phyloP scores from a whole-genome alignment of 2,329 filamentous ascomycete genomes.

The Cordyceps cateniannulata region DNA sequence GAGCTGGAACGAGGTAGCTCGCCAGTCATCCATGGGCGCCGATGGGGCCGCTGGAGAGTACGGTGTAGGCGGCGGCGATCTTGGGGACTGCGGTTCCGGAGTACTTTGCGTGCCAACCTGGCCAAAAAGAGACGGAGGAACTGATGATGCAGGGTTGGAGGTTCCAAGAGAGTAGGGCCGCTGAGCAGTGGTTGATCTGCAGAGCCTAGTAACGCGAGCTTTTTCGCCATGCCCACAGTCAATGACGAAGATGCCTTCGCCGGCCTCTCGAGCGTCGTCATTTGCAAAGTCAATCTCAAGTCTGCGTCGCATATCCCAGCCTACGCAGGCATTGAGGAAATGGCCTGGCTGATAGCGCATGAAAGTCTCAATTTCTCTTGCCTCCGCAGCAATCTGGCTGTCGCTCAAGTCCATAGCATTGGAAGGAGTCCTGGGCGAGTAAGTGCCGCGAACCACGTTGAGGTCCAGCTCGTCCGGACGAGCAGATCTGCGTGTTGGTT shows the following conservation, averaged over 20 bases:
- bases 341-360: slow-evolving; percentile 66
- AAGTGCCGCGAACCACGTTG: slow-evolving; percentile 62
- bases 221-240: slow-evolving; percentile 56
- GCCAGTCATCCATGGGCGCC: slow-evolving; percentile 26
- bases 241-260: slow-evolving; percentile 71
- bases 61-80: slow-evolving; percentile 20
- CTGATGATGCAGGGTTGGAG: not conserved
- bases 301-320: slow-evolving; percentile 86
- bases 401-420: slow-evolving; percentile 64
- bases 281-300: slow-evolving; percentile 85
- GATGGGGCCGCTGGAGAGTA: slow-evolving; percentile 14
- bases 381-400: slow-evolving; percentile 68
- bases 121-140: slow-evolving; percentile 7
- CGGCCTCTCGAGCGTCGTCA: slow-evolving; percentile 68
- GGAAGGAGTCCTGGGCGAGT: slow-evolving; percentile 74
- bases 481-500: slow-evolving; percentile 67
- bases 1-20: slow-evolving; percentile 33
- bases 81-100: slow-evolving; percentile 18
- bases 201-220: slow-evolving; percentile 38
- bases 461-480: slow-evolving; percentile 67
- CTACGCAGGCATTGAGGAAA: slow-evolving; percentile 69
- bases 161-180: not conserved
- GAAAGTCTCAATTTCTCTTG: slow-evolving; percentile 73
- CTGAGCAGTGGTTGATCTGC: slow-evolving; percentile 24
- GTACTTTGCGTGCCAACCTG: slow-evolving; percentile 1